A percentile compares a stretch with the other conserved stretches of the same genome.
phyloP scores from a whole-genome alignment of 2,329 filamentous ascomycete genomes.

The Raffaelea ambrosiae region DNA sequence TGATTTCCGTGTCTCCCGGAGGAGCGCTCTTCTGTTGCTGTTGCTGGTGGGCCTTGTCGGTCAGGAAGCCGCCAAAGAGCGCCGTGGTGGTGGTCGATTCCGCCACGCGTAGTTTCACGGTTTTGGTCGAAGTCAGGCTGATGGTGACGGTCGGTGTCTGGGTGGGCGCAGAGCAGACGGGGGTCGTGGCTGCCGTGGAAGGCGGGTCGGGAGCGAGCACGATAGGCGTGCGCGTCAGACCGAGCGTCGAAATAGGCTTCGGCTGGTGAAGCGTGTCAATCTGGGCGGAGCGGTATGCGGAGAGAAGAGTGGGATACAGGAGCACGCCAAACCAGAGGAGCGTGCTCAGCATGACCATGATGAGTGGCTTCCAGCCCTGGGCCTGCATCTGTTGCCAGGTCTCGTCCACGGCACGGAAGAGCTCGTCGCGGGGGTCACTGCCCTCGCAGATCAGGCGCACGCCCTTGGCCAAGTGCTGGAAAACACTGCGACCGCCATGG shows the following conservation, averaged over 20 bases:
- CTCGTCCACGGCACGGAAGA: neutral
- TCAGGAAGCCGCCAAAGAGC: conserved; percentile 30
- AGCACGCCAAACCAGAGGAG: conserved; percentile 3
- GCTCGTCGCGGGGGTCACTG: neutral
- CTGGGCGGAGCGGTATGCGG: neutral
- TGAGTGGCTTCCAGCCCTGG: neutral
- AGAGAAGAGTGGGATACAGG: neutral
- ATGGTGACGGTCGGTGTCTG: conserved; percentile 20
- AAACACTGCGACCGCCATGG: neutral
- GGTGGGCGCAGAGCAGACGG: conserved; percentile 7
- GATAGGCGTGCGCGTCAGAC: neutral
- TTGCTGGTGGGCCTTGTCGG: conserved; percentile 22
- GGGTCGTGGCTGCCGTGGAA: conserved; percentile 1
- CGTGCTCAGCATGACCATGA: neutral
- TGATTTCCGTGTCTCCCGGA: conserved; percentile 16
- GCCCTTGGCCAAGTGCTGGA: neutral
- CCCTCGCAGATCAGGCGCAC: neutral
- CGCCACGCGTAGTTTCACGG: conserved; percentile 17
- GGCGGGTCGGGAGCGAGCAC: neutral
- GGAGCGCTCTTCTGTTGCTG: neutral
- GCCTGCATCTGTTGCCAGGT: neutral
- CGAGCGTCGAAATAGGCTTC: neutral
- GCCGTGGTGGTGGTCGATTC: conserved; percentile 14
- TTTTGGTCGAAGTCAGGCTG: conserved; percentile 27
- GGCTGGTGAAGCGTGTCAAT: neutral